Evolutionary conservation across 139 green algal species (phyloP), one percentile per base, ranked within the genome.

Genomic region (Zygnema circumcarinatum): DNA sequence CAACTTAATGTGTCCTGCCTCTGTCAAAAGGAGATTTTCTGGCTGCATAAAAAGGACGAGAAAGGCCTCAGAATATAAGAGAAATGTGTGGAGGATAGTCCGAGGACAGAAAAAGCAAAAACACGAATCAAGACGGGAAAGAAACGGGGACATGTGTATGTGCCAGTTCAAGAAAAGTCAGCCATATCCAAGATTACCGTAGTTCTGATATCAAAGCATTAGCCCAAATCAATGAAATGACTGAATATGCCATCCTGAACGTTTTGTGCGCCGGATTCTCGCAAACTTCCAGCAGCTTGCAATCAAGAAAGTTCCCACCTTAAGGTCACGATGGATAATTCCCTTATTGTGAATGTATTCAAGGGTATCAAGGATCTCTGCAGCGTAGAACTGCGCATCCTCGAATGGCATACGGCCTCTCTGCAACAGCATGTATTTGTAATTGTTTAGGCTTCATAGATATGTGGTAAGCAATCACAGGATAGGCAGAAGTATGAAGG

Each of bases 11-110:
- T 93, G 89, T 33, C 89, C 88, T 21, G 31, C 22, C 2, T 32
- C 31, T 16, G 69, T 83, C 29, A 92, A 67, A 38, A 92, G 88
- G 32, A 92, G 20, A 38, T 92, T 92, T 79, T 92, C 89, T 7
- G 89, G 89, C 82, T 92, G 89, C 78, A 85, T 39, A 38, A 73
- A n/a, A 88, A 74, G 35, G 76, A 52, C 35, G 11, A 40, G 29
- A 72, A 72, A 79, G 41, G 41, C 39, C 16, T 21, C 20, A 21
- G 20, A 79, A 79, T 20, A 79, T 35, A 22, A 79, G 41, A 38
- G 29, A 72, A 29, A 72, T 31, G 29, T 31, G 56, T 29, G 29
- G 56, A 72, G 29, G 56, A 72, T 25, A 29, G 25, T 25, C 25
- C 29, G 56, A 72, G 56, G 29, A 72, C 25, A 25, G 56, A 72